These are phyloP conservation scores for Stropharia rugosoannulata DNA, from an alignment of 768 basidiomycete species.

Conservation along the genomic window DNA sequence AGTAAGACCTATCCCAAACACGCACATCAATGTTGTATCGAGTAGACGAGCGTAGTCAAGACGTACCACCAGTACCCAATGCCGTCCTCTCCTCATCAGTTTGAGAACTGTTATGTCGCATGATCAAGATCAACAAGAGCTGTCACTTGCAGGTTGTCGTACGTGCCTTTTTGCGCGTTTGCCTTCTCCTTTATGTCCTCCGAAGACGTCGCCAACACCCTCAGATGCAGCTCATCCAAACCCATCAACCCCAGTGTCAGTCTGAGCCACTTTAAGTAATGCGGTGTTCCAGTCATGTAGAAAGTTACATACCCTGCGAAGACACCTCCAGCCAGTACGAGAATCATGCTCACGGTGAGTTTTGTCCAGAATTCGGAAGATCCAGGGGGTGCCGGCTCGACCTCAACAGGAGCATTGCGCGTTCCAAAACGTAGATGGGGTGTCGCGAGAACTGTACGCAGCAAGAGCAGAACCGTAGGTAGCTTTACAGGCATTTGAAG, in stretches of 20 bases:
- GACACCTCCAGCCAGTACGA: slow-evolving; percentile 86
- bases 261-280: slow-evolving; percentile 33
- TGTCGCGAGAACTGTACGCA: slow-evolving; percentile 24
- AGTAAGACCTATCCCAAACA: slow-evolving; percentile 62
- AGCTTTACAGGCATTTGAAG: slow-evolving; percentile 12
- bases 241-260: slow-evolving; percentile 94
- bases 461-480: slow-evolving; percentile 20
- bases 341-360: slow-evolving; percentile 56
- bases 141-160: no score
- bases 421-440: slow-evolving; percentile 15
- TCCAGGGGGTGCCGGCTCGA: slow-evolving; percentile 30
- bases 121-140: background rate
- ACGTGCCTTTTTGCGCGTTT: slow-evolving; percentile 69
- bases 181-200: slow-evolving; percentile 65
- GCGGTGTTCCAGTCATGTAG: background rate
- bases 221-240: slow-evolving; percentile 85
- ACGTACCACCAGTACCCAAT: slow-evolving; percentile 92
- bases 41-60: background rate
- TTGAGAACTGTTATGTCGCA: slow-evolving; percentile 39
- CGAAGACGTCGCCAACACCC: slow-evolving; percentile 81
- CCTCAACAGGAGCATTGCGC: slow-evolving; percentile 7
- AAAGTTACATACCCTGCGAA: slow-evolving; percentile 75
- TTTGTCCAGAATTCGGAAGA: slow-evolving; percentile 77
- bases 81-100: slow-evolving; percentile 65
- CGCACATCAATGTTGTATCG: background rate